phyloP scores from a whole-genome alignment of 2,329 filamentous ascomycete species.

The Arthroderma uncinatum region DNA sequence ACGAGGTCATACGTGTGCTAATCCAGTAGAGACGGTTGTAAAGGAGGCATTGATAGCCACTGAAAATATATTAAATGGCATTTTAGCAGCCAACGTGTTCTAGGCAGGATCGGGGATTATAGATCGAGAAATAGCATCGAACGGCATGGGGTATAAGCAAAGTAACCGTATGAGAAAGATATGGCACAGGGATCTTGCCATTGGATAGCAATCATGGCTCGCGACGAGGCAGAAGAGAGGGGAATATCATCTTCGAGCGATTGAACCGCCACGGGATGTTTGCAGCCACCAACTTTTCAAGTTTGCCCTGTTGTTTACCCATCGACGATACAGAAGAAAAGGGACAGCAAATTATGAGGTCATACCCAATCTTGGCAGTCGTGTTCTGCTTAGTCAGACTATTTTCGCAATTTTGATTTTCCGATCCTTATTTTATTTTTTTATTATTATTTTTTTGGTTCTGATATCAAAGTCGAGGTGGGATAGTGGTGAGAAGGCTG shows the following conservation, averaged over 20 bases:
- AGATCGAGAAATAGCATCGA: not conserved
- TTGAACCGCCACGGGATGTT: not conserved
- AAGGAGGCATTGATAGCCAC: constrained; percentile 78
- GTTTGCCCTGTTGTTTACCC: constrained; percentile 2
- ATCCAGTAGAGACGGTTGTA: constrained; percentile 71
- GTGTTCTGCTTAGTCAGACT: too few relatives aligned
- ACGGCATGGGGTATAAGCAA: not conserved
- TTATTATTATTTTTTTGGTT: too few relatives aligned
- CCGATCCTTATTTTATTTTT: too few relatives aligned
- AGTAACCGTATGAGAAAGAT: not conserved
- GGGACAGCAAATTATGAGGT: not conserved
- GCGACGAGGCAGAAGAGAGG: too few relatives aligned
- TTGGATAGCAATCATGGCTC: not conserved
- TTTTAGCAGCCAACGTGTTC: constrained; percentile 20
- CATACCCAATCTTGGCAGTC: too few relatives aligned
- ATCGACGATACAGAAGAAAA: not conserved
- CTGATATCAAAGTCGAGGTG: too few relatives aligned
- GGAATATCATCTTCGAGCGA: not conserved
- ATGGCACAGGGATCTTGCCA: not conserved
- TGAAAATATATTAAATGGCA: constrained; percentile 66
- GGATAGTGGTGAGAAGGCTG: too few relatives aligned
- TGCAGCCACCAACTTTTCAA: not conserved
- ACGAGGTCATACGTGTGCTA: constrained; percentile 50
- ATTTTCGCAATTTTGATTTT: too few relatives aligned
- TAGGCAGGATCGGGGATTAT: not conserved